Conservation (phyloP, 2,329 filamentous ascomycete species). For the Acephala macrosclerotiorum region DNA sequence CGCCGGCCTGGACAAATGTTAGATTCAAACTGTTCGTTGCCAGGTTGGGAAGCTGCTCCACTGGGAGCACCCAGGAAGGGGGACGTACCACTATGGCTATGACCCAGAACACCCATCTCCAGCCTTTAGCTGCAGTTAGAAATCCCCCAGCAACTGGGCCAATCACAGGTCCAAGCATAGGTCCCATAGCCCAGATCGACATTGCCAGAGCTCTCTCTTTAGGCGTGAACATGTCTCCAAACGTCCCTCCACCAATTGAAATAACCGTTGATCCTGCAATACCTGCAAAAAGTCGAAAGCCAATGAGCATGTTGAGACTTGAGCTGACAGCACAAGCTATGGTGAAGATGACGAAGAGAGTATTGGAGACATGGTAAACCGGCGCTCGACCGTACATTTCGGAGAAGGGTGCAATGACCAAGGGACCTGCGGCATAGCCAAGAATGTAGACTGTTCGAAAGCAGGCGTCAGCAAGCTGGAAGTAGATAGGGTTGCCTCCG, state of each 20-base stretch:
- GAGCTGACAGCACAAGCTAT: constrained; percentile 61
- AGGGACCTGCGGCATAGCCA: not conserved
- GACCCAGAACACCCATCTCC: constrained; percentile 50
- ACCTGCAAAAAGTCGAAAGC: constrained; percentile 61
- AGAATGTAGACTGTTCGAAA: not conserved
- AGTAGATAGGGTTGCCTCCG: not conserved
- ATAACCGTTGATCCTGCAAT: constrained; percentile 54
- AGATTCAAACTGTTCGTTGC: constrained; percentile 34
- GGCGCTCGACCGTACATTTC: constrained; percentile 56
- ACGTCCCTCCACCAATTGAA: constrained; percentile 60
- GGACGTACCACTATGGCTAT: constrained; percentile 52
- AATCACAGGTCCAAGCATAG: constrained; percentile 41
- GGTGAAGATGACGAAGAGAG: constrained; percentile 58
- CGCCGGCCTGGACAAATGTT: constrained; percentile 2
- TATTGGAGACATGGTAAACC: constrained; percentile 56
- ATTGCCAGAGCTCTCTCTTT: constrained; percentile 36
- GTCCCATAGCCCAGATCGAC: constrained; percentile 37
- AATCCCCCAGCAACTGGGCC: constrained; percentile 41
- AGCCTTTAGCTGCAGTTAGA: constrained; percentile 59
- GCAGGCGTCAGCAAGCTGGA: not conserved
- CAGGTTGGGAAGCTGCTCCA: too few relatives aligned
- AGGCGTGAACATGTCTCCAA: not conserved
- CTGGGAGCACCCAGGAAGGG: not conserved
- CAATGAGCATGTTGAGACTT: constrained; percentile 60
- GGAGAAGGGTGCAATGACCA: constrained; percentile 51